Percentiles rank a stretch among this genome's conserved stretches.
phyloP scores from a whole-genome alignment of 306 rosid genomes.

The Lagenaria siceraria region DNA sequence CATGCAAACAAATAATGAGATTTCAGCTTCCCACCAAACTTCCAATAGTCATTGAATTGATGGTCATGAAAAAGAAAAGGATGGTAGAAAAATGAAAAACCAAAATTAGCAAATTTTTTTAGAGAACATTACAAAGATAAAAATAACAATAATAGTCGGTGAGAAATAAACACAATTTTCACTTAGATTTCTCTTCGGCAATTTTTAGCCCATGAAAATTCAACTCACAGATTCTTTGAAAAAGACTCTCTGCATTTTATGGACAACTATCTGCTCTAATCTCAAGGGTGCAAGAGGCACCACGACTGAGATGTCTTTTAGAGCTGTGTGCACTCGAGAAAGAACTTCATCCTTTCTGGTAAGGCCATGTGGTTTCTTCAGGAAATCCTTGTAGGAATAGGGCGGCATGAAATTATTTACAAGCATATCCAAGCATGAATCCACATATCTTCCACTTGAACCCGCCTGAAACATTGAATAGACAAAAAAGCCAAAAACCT shows the following conservation, averaged over 20 bases:
- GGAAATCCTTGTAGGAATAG: background rate
- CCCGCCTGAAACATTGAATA: conserved; percentile 33
- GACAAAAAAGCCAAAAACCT: background rate
- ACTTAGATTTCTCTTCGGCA: background rate
- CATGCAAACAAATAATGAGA: background rate
- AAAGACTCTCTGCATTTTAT: conserved; percentile 31
- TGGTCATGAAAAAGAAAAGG: background rate
- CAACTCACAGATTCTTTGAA: conserved; percentile 40
- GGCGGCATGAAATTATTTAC: conserved; percentile 54
- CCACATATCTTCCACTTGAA: conserved; percentile 47
- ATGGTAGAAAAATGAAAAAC: background rate
- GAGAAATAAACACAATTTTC: background rate
- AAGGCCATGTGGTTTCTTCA: conserved; percentile 29
- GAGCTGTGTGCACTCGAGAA: conserved; percentile 70
- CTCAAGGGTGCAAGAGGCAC: conserved; percentile 67
- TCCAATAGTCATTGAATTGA: background rate
- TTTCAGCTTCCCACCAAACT: background rate
- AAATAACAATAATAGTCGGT: background rate
- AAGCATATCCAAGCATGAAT: conserved; percentile 52
- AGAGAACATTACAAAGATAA: background rate
- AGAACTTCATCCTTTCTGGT: conserved; percentile 52
- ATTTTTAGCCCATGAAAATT: background rate
- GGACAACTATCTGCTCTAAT: conserved; percentile 39
- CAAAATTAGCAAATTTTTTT: background rate
- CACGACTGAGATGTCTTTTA: conserved; percentile 53